Percentiles rank a stretch among this genome's conserved stretches.
These are phyloP conservation scores for Lachnum nothofagi DNA, from an alignment of 2,329 filamentous ascomycete species.

Conservation along the genomic window DNA sequence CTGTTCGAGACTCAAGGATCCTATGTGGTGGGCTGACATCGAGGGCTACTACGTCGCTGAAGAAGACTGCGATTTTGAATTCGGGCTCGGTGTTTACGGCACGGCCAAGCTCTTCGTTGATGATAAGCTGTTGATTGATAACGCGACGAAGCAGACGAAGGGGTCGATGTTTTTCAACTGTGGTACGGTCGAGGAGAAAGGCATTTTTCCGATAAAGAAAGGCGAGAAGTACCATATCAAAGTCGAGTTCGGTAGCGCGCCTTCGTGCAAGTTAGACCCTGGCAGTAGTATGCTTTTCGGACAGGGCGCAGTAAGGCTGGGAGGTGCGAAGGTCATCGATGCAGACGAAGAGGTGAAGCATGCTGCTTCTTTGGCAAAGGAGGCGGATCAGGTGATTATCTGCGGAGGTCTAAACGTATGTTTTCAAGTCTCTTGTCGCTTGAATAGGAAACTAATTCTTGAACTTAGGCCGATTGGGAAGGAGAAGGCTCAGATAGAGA, in stretches of 20 bases:
- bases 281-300: conserved; percentile 46
- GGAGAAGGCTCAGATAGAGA: conserved; percentile 73
- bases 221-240: conserved; percentile 31
- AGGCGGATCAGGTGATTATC: conserved; percentile 71
- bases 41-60: conserved; percentile 31
- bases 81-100: conserved; percentile 33
- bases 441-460: neutral
- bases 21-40: conserved; percentile 38
- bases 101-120: conserved; percentile 35
- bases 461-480: conserved; percentile 61
- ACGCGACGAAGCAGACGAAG: conserved; percentile 31
- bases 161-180: conserved; percentile 32
- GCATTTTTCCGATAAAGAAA: conserved; percentile 25
- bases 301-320: conserved; percentile 57
- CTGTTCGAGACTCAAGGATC: conserved; percentile 33
- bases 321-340: conserved; percentile 54
- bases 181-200: conserved; percentile 34
- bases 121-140: conserved; percentile 34
- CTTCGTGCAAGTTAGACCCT: conserved; percentile 51
- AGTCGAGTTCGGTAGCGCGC: conserved; percentile 49
- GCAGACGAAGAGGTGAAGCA: conserved; percentile 55
- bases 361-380: conserved; percentile 62
- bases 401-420: conserved; percentile 67
- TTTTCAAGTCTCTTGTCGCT: neutral
- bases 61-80: conserved; percentile 30